phyloP scores from a whole-genome alignment of 31 red algal species.

The Bonnemaisonia californica region DNA sequence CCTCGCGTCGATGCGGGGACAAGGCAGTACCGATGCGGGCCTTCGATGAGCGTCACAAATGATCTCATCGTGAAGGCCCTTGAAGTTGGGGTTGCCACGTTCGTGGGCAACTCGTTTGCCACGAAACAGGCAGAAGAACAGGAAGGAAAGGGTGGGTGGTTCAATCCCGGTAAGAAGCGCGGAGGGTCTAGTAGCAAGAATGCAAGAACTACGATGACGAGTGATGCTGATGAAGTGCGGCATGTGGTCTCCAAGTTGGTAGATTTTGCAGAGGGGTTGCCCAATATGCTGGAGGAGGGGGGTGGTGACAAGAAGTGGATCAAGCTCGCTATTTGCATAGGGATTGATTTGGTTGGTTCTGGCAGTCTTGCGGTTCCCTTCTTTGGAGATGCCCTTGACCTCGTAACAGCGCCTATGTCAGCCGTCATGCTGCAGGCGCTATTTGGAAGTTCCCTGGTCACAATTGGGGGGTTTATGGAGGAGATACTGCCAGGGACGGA shows the following conservation, averaged over 20 bases:
- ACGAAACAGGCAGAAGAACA: not conserved
- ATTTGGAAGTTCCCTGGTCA: conserved; percentile 51
- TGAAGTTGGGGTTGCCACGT: conserved; percentile 46
- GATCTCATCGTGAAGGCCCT: conserved; percentile 53
- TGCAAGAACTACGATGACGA: not conserved
- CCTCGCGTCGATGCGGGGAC: not conserved
- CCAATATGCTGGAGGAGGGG: not conserved
- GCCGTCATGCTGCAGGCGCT: conserved; percentile 75
- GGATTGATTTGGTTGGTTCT: conserved; percentile 62
- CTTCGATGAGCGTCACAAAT: conserved; percentile 36
- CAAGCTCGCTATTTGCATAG: conserved; percentile 69
- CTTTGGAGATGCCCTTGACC: conserved; percentile 52
- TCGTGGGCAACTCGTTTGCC: conserved; percentile 27
- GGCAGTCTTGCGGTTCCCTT: conserved; percentile 66
- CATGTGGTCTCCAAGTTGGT: conserved; percentile 2
- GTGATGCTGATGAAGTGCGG: not conserved
- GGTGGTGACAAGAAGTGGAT: conserved; percentile 32
- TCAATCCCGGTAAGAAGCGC: not conserved
- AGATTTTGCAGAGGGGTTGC: not conserved
- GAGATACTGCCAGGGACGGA: conserved; percentile 79
- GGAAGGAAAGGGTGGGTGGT: not conserved
- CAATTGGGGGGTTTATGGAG: conserved; percentile 60
- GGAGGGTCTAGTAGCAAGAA: not conserved
- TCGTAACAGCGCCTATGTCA: conserved; percentile 59
- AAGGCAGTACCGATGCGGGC: not conserved